Conservation (phyloP, 2,329 filamentous ascomycete genomes). For the Gnomoniopsis sp. region DNA sequence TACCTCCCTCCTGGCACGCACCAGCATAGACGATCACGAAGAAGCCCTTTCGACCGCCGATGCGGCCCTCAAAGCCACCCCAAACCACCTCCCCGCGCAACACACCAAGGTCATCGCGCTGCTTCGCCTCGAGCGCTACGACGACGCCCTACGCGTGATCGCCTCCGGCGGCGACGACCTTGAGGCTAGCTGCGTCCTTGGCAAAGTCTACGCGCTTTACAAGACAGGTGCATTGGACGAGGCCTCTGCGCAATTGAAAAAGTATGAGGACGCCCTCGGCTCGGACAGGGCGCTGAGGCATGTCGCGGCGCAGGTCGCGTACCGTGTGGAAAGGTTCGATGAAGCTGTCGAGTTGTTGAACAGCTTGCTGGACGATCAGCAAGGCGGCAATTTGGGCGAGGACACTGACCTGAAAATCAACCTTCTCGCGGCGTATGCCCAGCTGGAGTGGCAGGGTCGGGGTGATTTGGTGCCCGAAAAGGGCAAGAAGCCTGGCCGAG, state of each 20-base stretch:
- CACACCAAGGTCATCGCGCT: constrained; percentile 72
- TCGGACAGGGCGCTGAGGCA: constrained; percentile 40
- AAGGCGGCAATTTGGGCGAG: constrained; percentile 51
- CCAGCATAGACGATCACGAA: constrained; percentile 66
- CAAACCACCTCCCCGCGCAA: constrained; percentile 50
- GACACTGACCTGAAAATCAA: constrained; percentile 77
- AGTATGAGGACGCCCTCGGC: constrained; percentile 16
- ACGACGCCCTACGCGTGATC: constrained; percentile 69
- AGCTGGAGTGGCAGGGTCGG: constrained; percentile 66
- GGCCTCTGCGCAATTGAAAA: constrained; percentile 47
- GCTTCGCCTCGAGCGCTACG: constrained; percentile 77
- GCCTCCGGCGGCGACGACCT: constrained; percentile 60
- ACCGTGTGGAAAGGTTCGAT: constrained; percentile 71
- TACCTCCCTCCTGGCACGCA: constrained; percentile 49
- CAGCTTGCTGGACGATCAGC: constrained; percentile 46
- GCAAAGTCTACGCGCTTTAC: constrained; percentile 80
- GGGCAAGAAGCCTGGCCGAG: constrained; percentile 53
- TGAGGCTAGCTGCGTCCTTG: constrained; percentile 59
- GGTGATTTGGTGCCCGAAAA: constrained; percentile 45
- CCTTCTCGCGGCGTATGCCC: constrained; percentile 66
- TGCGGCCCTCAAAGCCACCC: constrained; percentile 59
- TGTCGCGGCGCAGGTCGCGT: constrained; percentile 65
- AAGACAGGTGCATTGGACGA: constrained; percentile 68
- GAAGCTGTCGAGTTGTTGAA: constrained; percentile 63
- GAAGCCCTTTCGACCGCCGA: constrained; percentile 66